These are phyloP conservation scores for Alternaria ethzedia DNA, from an alignment of 2,329 filamentous ascomycete genomes.

Conservation along the genomic window DNA sequence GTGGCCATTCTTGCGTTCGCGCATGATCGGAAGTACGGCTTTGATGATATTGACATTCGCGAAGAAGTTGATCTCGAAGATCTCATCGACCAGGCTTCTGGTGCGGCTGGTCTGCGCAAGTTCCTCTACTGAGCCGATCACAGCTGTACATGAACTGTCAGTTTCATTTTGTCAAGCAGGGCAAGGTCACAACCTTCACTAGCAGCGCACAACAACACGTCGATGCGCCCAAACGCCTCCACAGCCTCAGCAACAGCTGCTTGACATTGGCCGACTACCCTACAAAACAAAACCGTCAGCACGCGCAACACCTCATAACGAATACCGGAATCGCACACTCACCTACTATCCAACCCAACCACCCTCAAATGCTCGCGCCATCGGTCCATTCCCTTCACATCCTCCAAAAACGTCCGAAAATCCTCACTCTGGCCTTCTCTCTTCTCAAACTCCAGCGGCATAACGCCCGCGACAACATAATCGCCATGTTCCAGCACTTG, in stretches of 20 bases:
- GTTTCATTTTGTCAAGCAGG: not conserved
- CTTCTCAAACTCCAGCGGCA: constrained; percentile 76
- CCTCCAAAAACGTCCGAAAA: constrained; percentile 78
- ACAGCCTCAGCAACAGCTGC: constrained; percentile 87
- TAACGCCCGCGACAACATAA: constrained; percentile 83
- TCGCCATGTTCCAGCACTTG: constrained; percentile 90
- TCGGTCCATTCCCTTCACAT: constrained; percentile 71
- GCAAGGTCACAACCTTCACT: constrained; percentile 70
- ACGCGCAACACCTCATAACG: constrained; percentile 15
- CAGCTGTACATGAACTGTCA: constrained; percentile 58
- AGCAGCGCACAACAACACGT: constrained; percentile 88
- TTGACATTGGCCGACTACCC: constrained; percentile 74
- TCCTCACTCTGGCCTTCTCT: constrained; percentile 74
- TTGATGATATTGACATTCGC: constrained; percentile 96
- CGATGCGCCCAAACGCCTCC: constrained; percentile 81
- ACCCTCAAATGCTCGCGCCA: constrained; percentile 80
- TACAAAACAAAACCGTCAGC: constrained; percentile 27
- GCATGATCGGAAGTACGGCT: constrained; percentile 79
- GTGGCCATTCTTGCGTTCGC: constrained; percentile 82
- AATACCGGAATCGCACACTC: not conserved
- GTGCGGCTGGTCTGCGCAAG: constrained; percentile 75
- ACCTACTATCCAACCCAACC: constrained; percentile 65
- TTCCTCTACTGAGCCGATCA: constrained; percentile 92
- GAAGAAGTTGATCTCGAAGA: constrained; percentile 96
- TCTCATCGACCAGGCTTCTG: constrained; percentile 80